Evolutionary conservation across 352 stramenopile species (phyloP), one percentile per base, ranked within the genome.

Genomic region (Globisporangium spiculum): DNA sequence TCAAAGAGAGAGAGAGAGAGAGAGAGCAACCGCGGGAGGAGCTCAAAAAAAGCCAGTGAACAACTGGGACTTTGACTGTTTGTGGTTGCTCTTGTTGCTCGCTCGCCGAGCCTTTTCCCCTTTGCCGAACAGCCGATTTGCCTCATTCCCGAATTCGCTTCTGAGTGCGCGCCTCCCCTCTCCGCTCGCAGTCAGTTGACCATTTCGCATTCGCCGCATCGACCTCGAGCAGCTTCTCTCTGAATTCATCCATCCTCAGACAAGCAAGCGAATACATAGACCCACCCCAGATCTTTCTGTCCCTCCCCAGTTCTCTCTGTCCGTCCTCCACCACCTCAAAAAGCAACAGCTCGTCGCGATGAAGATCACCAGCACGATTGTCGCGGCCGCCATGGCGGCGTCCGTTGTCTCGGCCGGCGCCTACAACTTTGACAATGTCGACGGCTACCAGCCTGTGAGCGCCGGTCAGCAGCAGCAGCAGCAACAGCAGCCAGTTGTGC

Each of bases 171-270:
- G 30, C 24, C 30, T 48, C 27, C 56, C 20, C 48, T 20, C 41
- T 32, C 24, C 55, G 32, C 27, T 46, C 44, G 48, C 44, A 66
- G 36, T 63, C 58, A 63, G 58, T 63, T 20, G 58, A 22, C 22
- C 58, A 63, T 54, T 63, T 63, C 58, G 10, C 60, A 66, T 59
- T 66, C 60, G 60, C 46, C 60, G 60, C 60, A 38, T 65, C 60
- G 52, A 58, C 22, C 52, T 58, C 52, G 52, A 58, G 52, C 52
- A 58, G 52, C 52, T 58, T 58, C 30, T 34, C 14, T 50, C 24
- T 60, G 26, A n/a, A 32, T 60, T n/a, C 36, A n/a, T 63, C 57
- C n/a, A 46, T 36, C 32, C 32, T 36, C 58, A 62, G 56, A 30
- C 24, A 63, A 32, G 58, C 58, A 50, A 18, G 36, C 58, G 58